Conservation (phyloP, 495 filamentous ascomycete genomes). For the Xylaria scruposa region DNA sequence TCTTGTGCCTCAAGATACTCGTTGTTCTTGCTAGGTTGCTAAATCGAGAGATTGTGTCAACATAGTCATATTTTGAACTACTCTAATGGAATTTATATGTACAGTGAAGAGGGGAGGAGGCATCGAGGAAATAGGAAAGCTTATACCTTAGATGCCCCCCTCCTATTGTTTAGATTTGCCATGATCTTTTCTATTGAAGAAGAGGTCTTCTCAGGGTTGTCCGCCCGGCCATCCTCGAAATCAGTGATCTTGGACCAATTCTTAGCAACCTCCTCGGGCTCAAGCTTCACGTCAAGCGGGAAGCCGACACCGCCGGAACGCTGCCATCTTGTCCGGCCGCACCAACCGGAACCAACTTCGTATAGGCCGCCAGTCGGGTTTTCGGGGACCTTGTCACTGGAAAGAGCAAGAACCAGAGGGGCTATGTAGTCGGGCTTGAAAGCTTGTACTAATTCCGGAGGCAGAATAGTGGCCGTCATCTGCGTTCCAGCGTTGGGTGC, state of each 20-base stretch:
- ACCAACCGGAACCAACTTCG: conserved; percentile 96
- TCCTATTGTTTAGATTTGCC: conserved; percentile 85
- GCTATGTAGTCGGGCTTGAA: conserved; percentile 99
- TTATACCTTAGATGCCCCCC: conserved; percentile 58
- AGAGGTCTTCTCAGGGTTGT: conserved; percentile 80
- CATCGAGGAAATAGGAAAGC: conserved; percentile 37
- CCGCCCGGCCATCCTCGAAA: conserved; percentile 89
- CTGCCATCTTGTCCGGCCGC: conserved; percentile 92
- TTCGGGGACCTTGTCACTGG: conserved; percentile 85
- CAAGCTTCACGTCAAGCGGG: conserved; percentile 85
- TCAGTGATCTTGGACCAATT: conserved; percentile 80
- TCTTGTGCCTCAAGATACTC: conserved; percentile 73
- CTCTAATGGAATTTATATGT: conserved; percentile 35
- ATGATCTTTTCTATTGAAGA: conserved; percentile 86
- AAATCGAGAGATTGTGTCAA: conserved; percentile 42
- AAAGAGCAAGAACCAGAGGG: conserved; percentile 85
- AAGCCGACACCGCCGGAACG: conserved; percentile 89
- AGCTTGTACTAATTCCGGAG: conserved; percentile 96
- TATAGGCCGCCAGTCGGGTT: conserved; percentile 89
- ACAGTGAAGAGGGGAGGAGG: conserved; percentile 28
- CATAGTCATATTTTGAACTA: conserved; percentile 39
- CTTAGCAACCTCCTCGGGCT: conserved; percentile 82
- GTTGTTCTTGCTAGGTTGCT: conserved; percentile 46
- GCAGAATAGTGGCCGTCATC: conserved; percentile 95
- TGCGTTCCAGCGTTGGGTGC: conserved; percentile 96